These are phyloP conservation scores for Kurtzmaniella fragi DNA, from an alignment of 805 yeast species.

Conservation along the genomic window DNA sequence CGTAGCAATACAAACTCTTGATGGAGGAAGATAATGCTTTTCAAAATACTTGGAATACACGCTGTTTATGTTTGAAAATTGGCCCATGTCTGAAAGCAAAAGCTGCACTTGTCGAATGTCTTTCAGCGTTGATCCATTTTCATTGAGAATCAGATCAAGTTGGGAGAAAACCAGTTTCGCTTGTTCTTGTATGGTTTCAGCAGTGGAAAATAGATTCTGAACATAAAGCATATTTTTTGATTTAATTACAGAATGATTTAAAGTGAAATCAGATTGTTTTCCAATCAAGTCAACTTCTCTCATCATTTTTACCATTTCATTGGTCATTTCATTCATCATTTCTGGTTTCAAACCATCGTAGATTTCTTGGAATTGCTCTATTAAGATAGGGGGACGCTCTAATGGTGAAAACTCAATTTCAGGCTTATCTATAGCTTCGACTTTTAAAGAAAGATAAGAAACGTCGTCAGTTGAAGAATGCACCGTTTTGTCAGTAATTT, in stretches of 20 bases:
- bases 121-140: constrained; percentile 29
- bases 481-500: constrained; percentile 34
- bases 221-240: constrained; percentile 18
- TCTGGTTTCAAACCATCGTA: constrained; percentile 10
- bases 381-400: constrained; percentile 35
- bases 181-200: constrained; percentile 31
- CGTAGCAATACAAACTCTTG: constrained; percentile 80
- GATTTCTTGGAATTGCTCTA: constrained; percentile 34
- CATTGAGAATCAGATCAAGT: constrained; percentile 28
- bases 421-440: constrained; percentile 40
- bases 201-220: constrained; percentile 19
- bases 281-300: neutral
- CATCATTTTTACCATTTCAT: neutral
- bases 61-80: constrained; percentile 57
- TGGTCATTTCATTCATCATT: neutral
- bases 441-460: constrained; percentile 55
- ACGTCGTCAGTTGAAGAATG: constrained; percentile 61
- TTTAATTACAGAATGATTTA: neutral
- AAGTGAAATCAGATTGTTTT: neutral
- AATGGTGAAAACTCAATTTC: constrained; percentile 8
- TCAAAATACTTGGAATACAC: constrained; percentile 55
- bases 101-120: constrained; percentile 59
- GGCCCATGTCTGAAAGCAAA: constrained; percentile 56
- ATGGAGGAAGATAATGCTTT: constrained; percentile 68
- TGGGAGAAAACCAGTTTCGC: constrained; percentile 44